phyloP scores from a whole-genome alignment of 306 rosid species.

The Lathyrus sativus region DNA sequence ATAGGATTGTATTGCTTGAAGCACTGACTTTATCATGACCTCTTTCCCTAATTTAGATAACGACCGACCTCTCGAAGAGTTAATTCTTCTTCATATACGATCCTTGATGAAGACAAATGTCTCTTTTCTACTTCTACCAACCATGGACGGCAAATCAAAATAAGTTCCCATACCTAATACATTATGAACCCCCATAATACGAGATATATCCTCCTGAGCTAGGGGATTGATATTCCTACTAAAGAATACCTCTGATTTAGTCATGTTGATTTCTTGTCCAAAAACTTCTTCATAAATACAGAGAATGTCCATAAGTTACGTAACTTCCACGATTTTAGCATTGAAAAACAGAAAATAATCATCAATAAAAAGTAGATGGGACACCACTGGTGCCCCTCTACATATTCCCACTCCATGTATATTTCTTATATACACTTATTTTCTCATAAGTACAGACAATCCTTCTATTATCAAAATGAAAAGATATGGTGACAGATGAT shows the following conservation, averaged over 20 bases:
- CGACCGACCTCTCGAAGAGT: too few species aligned
- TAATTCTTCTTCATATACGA: too few species aligned
- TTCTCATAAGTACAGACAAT: neutral
- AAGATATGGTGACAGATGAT: neutral
- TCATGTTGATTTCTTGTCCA: neutral
- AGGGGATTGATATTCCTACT: neutral
- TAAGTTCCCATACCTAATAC: neutral
- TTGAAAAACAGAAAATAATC: too few species aligned
- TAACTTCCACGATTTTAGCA: too few species aligned
- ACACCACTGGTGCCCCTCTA: too few species aligned
- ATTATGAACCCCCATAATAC: too few species aligned
- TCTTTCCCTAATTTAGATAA: too few species aligned
- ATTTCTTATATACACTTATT: too few species aligned
- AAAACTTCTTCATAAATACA: neutral
- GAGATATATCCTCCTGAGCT: neutral
- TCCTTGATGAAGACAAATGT: neutral
- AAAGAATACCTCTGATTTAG: neutral
- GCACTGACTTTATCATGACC: too few species aligned
- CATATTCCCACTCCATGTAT: too few species aligned
- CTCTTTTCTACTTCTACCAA: neutral
- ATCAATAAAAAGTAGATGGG: too few species aligned
- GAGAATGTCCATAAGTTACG: neutral
- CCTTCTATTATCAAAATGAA: neutral
- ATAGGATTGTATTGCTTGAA: too few species aligned
- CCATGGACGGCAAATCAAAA: neutral